These are phyloP conservation scores for Eucalyptus marginata DNA, from an alignment of 345 rosid genomes.

Conservation along the genomic window DNA sequence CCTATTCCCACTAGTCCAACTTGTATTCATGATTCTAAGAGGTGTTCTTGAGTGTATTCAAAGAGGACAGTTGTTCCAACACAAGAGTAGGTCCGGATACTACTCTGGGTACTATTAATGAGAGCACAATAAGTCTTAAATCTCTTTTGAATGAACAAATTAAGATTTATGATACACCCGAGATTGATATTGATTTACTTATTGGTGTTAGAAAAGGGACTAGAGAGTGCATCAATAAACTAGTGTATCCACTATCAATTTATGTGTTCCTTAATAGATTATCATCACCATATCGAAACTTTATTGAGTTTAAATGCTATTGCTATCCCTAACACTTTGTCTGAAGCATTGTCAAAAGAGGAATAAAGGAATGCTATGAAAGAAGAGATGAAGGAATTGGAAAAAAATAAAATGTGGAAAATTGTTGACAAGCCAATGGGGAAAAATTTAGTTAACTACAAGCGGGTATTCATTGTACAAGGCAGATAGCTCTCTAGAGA, in stretches of 20 bases:
- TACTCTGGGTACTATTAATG: rapidly evolving
- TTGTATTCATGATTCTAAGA: background rate
- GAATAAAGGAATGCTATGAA: background rate
- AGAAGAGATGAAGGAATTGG: background rate
- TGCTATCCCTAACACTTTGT: background rate
- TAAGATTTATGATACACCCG: background rate
- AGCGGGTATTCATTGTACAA: background rate
- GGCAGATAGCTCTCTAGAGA: background rate
- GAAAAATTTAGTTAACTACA: background rate
- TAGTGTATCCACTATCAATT: background rate
- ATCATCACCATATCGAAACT: background rate
- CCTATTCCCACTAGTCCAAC: background rate
- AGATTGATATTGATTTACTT: background rate
- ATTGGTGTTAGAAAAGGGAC: background rate
- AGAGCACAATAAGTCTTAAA: background rate
- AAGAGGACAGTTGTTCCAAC: background rate
- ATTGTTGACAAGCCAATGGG: background rate
- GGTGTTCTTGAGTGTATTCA: background rate
- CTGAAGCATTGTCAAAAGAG: background rate
- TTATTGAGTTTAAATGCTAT: background rate
- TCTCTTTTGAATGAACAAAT: background rate
- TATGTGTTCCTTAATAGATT: background rate
- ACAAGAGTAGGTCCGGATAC: background rate
- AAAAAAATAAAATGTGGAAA: background rate
- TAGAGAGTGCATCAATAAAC: background rate